Evolutionary conservation across 2,329 filamentous ascomycete genomes (phyloP).

Genomic region (Penicillium sp.): DNA sequence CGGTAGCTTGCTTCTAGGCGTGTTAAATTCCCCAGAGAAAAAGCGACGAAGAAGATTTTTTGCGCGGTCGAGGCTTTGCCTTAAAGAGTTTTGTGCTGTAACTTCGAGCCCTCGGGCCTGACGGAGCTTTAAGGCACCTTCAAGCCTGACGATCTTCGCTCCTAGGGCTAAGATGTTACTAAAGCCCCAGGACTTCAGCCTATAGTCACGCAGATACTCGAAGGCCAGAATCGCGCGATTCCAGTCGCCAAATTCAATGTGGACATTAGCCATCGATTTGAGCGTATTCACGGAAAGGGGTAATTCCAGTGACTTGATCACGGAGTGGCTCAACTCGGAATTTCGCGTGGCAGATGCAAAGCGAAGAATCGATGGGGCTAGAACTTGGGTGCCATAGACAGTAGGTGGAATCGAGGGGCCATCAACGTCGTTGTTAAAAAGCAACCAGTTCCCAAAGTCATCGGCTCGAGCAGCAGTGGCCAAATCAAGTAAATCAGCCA

Average conservation of each 20-base stretch:
- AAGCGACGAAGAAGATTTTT: conserved; percentile 35
- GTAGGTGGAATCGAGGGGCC: conserved; percentile 52
- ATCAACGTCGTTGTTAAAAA: conserved; percentile 55
- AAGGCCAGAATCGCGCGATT: conserved; percentile 33
- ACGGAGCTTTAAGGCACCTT: conserved; percentile 24
- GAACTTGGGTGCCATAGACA: conserved; percentile 48
- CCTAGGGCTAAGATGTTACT: conserved; percentile 38
- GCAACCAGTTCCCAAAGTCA: conserved; percentile 55
- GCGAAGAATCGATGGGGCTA: conserved; percentile 56
- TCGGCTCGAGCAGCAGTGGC: conserved; percentile 48
- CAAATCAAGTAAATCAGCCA: conserved; percentile 55
- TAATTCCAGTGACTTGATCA: conserved; percentile 30
- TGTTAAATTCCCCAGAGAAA: conserved; percentile 37
- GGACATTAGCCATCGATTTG: conserved; percentile 37
- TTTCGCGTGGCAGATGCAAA: conserved; percentile 56
- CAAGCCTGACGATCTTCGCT: conserved; percentile 43
- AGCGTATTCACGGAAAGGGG: conserved; percentile 38
- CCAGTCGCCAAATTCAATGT: conserved; percentile 37
- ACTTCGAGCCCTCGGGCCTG: conserved; percentile 5
- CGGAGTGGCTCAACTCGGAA: conserved; percentile 27
- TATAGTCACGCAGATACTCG: conserved; percentile 33
- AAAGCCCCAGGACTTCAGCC: conserved; percentile 39
- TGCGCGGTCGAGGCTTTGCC: conserved; percentile 24
- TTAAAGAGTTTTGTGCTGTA: conserved; percentile 14
- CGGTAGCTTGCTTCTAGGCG: conserved; percentile 14